These are phyloP conservation scores for Aureobasidium sp. DNA, from an alignment of 2,329 filamentous ascomycete genomes.

Conservation along the genomic window DNA sequence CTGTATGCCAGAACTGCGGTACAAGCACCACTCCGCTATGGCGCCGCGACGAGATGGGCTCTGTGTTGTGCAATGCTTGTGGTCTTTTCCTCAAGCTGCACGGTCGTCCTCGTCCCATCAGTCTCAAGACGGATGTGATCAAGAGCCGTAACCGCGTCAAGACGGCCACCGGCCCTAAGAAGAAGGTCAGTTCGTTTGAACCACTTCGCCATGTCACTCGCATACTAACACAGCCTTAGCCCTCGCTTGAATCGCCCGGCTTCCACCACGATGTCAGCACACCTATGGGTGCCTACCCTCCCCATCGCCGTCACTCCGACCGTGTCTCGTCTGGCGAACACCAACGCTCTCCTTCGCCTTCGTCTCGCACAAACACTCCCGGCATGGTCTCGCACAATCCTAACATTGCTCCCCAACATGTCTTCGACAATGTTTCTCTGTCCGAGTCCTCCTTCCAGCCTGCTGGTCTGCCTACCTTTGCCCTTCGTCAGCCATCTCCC, in stretches of 20 bases:
- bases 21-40: constrained; percentile 95
- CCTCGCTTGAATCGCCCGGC: constrained; percentile 44
- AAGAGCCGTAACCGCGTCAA: constrained; percentile 98
- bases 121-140: constrained; percentile 97
- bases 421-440: constrained; percentile 66
- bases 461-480: constrained; percentile 40
- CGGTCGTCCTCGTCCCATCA: constrained; percentile 85
- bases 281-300: not conserved
- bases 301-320: constrained; percentile 51
- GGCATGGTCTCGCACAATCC: constrained; percentile 56
- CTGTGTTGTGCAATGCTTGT: constrained; percentile 96
- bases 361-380: constrained; percentile 73
- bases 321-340: constrained; percentile 65
- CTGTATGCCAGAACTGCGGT: constrained; percentile 90
- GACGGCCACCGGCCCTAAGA: constrained; percentile 71
- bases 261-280: constrained; percentile 51
- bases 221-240: constrained; percentile 25
- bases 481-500: constrained; percentile 51
- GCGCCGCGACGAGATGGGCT: constrained; percentile 92
- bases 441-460: constrained; percentile 62
- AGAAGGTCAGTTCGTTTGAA: constrained; percentile 31
- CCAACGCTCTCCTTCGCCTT: constrained; percentile 69
- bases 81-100: constrained; percentile 96
- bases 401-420: constrained; percentile 65
- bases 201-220: not conserved